Base-by-base conservation (phyloP, 106 monocot genomes). In the Alisma plantagoaquatica region DNA sequence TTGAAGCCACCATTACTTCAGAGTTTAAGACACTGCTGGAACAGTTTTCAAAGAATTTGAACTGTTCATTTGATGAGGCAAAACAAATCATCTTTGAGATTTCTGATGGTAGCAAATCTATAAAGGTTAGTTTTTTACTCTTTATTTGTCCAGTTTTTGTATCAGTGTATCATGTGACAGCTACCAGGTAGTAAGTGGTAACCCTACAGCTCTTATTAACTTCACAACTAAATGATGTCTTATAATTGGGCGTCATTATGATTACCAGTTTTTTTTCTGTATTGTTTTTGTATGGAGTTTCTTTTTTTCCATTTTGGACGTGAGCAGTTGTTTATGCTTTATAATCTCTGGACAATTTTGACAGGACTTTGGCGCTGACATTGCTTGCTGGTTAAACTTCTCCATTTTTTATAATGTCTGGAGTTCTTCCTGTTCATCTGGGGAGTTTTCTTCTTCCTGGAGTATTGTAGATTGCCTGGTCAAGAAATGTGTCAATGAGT, bases 351-450 rank as follows among this genome's bases (percentile, higher is more conserved):
- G 8, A 31, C 22, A 19, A 29, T 17, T 35, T 23, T 73, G 29
- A 31, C 78, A 96, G 96, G 84, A 75, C 31, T 64, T 73, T 43
- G 60, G 57, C 33, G 31, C 73, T 17, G 84, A 78, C 33, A 19
- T 74, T 26, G 46, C 77, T 29, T 65, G 62, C 46, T 89, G 84
- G 73, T 61, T 89, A 14, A 82, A 65, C 55, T 96, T 96, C 43
- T 73, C 89, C 8, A 59, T 96, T 27, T 96, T 96, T 74, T 33
- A 81, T 49, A 89, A 89, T 67, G 84, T 84, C 11, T 85, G 65
- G 81, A 85, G 70, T 45, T 57, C 67, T 22, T 57, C 53, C 21
- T 33, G 30, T 1, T 27, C 20, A 20, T 14, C 28, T 1, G 49
- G 42, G 4, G 33, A 29, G 14, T 33, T 27, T 29, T 31, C 43